Base-by-base conservation (phyloP, 2,329 filamentous ascomycete species). In the Hypocrella siamensis region DNA sequence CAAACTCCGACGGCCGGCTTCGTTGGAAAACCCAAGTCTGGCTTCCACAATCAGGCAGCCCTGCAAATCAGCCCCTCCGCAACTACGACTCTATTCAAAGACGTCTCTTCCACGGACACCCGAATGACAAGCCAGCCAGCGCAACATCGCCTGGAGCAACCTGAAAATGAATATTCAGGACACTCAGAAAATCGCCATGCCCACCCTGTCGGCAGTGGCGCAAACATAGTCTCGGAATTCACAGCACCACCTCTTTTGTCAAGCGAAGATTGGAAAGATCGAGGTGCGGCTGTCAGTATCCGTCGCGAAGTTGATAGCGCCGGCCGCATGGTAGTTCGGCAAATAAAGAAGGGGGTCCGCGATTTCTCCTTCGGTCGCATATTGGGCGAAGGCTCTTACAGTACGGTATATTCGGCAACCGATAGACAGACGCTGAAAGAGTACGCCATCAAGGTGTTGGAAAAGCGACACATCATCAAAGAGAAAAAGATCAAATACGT, bases 401-500 rank as follows among this genome's bases (percentile, higher is more conserved):
- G 88, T 48, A 94, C 86, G 7, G 90, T 98, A 24, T 75, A 90
- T 40, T 74, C 90, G 32, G 90, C 86, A 24, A 93, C 85, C 4
- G 90, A 98, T 54, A 76, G 88, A 38, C 84, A 93, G 54, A 93
- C 84, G 1, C 61, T 92, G 35, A 93, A 93, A 47, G 88, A 98
- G 53, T 96, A 96, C 49, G 90, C 90, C 17, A 86, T 98, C 58
- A 98, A 98, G 54, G 88, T 98, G 12, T 70, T 98, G 29, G 90
- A 98, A 58, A 98, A 98, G 60, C 75, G 85, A 46, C 90, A 98
- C 54, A 98, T 98, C 49, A 98, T 98, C 65, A 98, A 96, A 57
- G 90, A 98, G 60, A 96, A 93, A 58, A 98, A 98, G 67, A 93
- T 98, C 48, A 98, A 98, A 65, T 98, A 98, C 49, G 90, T 98